Base-by-base conservation (phyloP, 805 yeast species). In the Vanderwaltozyma tropicalis region DNA sequence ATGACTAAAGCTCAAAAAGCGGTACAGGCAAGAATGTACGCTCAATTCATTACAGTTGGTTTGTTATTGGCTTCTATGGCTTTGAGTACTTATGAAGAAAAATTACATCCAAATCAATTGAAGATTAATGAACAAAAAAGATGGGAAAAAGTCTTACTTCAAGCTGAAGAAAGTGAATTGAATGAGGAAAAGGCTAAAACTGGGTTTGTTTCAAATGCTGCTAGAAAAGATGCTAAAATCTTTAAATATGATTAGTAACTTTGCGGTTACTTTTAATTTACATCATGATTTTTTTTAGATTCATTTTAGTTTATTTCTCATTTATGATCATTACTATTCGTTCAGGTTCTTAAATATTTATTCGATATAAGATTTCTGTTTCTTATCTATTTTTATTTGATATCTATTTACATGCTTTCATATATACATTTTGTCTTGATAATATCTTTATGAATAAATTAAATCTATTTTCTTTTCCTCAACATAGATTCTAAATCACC, bases 11-110 rank as follows among this genome's bases (percentile, higher is more conserved):
- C 92, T 5, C 94, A 85, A 63, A 85, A 82, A 59, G 74, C 82
- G 34, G 92, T 81, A 25, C 88, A 80, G 56, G 94, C 94, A 24
- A 78, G 94, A 72, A 84, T 84, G 82, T 84, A 84, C 55, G 94
- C 94, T 10, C 94, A 85, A 61, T 83, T 80, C 46, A 62, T 82
- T 38, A 81, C 94, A 1, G 87, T 85, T 38, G 71, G 72, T 10
- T 63, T 84, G 43, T 63, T 84, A 46, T 60, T 84, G 38, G 86
- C 78, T 17, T 75, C 92, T 0, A 71, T 85, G 52, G 76, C 77
- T 36, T 62, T 79, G 46, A 68, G 78, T 32, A 70, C 77, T 61
- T 78, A 75, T 45, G 86, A 80, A 48, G 76, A 72, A 45, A 71
- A 75, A 47, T 58, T 72, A 46, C 72, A 62, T 44, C 67, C 67